Evolutionary conservation across 495 filamentous ascomycete species (phyloP), one percentile per base, ranked within the genome.

Genomic region (Astrothelium subdiscretum): DNA sequence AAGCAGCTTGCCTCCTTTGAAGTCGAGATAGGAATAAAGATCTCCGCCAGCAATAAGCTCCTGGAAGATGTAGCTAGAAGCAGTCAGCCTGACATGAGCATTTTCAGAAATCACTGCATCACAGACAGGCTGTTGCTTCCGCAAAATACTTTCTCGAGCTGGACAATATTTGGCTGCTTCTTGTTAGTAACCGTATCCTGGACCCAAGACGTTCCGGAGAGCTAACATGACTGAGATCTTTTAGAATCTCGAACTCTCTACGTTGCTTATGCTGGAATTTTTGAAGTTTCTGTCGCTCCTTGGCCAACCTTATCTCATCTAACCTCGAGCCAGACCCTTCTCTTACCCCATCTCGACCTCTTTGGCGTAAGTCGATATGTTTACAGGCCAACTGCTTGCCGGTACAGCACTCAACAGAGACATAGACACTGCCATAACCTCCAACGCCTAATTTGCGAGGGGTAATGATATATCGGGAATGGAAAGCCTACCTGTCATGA

Each of bases 1-100:
- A 13, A 59, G 54, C 0, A 87, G 73, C 6, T 32, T n/a, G 1
- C 75, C 74, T 22, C 75, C 73, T 60, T 76, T 81, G 51, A 70
- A 74, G 26, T 80, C 76, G 44, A 87, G 68, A 61, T 81, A 86
- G 1, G 85, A 86, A 67, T 82, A 82, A 2, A 89, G 74, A 70
- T 89, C 86, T 27, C 86, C 86, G 0, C 77, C 82, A 4, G 85
- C 80, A 24, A 87, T 62, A 12, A 77, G 71, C 54, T 77, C 74
- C 64, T 75, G 67, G 60, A 77, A 71, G 59, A 77, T 75, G 60
- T 71, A 73, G 27, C 70, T 71, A 22, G 18, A 40, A 43, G 24
- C 13, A 24, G 13, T 59, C 24, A 57, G 32, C n/a, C 29, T 18
- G 31, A 32, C 27, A 51, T 38, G 8, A 13, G 10, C 12, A 20